A percentile compares a stretch with the other conserved stretches of the same genome.
phyloP scores from a whole-genome alignment of 768 basidiomycete genomes.

The Fomitopsis serialis region DNA sequence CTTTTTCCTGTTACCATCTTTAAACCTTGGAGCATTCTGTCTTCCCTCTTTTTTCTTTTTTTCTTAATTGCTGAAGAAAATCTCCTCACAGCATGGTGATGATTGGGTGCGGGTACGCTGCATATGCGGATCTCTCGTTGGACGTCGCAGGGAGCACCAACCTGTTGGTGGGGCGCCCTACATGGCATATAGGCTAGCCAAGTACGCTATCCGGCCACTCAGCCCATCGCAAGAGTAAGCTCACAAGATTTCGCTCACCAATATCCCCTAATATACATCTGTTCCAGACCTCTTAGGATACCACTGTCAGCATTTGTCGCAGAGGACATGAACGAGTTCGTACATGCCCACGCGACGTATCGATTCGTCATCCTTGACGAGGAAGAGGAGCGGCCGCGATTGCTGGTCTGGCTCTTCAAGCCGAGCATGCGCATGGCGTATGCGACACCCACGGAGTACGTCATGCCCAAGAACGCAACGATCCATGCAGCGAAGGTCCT shows the following conservation, averaged over 20 bases:
- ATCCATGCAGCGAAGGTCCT: constrained; percentile 78
- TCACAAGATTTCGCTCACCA: too few relatives aligned
- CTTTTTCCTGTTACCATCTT: too few relatives aligned
- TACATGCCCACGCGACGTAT: constrained; percentile 89
- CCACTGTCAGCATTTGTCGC: constrained; percentile 88
- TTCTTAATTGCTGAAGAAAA: constrained; percentile 1
- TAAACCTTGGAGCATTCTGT: too few relatives aligned
- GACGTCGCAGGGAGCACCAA: constrained; percentile 56
- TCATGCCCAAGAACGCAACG: constrained; percentile 56
- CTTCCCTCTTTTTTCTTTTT: constrained; percentile 1
- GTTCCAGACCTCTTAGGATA: constrained; percentile 32
- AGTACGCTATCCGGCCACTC: constrained; percentile 77
- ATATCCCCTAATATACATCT: too few relatives aligned
- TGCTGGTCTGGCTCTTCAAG: constrained; percentile 94
- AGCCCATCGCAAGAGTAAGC: constrained; percentile 60
- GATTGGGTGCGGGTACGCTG: constrained; percentile 68
- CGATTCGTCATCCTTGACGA: constrained; percentile 88
- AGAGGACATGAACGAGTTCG: constrained; percentile 87
- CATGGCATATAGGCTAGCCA: constrained; percentile 66
- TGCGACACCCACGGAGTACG: constrained; percentile 44
- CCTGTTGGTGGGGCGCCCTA: constrained; percentile 24
- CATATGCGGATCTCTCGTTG: constrained; percentile 78
- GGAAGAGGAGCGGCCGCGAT: constrained; percentile 71
- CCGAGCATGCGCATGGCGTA: constrained; percentile 81
- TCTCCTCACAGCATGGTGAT: constrained; percentile 43